Evolutionary conservation across 805 yeast species (phyloP).

Genomic region (Spathaspora gorwiae): DNA sequence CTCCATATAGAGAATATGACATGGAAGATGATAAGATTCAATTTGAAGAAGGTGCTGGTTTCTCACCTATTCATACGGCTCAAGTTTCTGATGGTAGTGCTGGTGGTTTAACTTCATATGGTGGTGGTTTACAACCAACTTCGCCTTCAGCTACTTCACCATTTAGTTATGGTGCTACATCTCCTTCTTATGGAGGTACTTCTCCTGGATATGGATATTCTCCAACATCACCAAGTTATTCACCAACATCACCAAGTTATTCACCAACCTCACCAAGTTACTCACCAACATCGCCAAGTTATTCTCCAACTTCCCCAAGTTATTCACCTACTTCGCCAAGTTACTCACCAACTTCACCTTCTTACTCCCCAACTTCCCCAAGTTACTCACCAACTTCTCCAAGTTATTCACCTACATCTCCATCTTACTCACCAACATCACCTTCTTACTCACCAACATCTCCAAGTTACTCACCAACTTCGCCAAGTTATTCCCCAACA

Average conservation of each 20-base stretch:
- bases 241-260: constrained; percentile 78
- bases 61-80: constrained; percentile 93
- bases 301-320: constrained; percentile 69
- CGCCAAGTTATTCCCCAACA: constrained; percentile 58
- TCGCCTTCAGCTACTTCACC: constrained; percentile 54
- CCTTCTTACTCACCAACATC: constrained; percentile 69
- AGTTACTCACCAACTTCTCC: constrained; percentile 68
- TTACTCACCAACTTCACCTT: constrained; percentile 77
- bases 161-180: constrained; percentile 45
- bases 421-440: constrained; percentile 58
- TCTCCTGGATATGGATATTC: constrained; percentile 63
- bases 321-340: constrained; percentile 53
- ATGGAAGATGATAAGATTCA: constrained; percentile 57
- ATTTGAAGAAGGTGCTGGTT: constrained; percentile 70
- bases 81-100: constrained; percentile 61
- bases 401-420: constrained; percentile 70
- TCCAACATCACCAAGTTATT: constrained; percentile 60
- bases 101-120: constrained; percentile 87
- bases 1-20: constrained; percentile 78
- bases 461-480: constrained; percentile 53
- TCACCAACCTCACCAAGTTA: constrained; percentile 73
- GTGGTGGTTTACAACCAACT: constrained; percentile 61
- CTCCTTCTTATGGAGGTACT: constrained; percentile 50
- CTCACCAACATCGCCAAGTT: constrained; percentile 59
- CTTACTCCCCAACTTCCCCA: constrained; percentile 78